Base-by-base conservation (phyloP, 148 eudicot genomes). In the Chenopodium suecicum region DNA sequence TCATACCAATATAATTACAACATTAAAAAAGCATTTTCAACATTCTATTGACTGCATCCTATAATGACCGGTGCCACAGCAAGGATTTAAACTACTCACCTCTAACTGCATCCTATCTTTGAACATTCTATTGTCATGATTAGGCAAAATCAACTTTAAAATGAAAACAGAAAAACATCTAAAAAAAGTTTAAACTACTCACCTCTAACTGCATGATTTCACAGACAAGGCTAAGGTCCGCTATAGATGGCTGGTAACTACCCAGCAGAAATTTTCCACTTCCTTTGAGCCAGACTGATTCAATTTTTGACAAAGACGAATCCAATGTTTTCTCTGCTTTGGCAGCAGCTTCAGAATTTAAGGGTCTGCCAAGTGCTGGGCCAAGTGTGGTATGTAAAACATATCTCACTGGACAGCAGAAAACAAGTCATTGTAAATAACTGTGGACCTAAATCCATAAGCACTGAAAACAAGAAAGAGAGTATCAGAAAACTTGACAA, bases 141-240 rank as follows among this genome's bases (percentile, higher is more conserved):
- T 19, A 64, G 64, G 58, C 41, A 65, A 23, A 78, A 56, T 14
- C 62, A 4, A 17, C 4, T 0, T 12, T 17, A 37, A 72, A n/a
- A 20, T 44, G 31, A 14, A 72, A n/a, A 46, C 27, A 4, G n/a
- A 25, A 44, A 22, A 72, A 72, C 56, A n/a, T 22, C 1, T 4
- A 41, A 20, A 25, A 66, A 72, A 32, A 67, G 65, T 29, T 31
- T 37, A 46, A 74, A 58, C 20, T 75, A 22, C 77, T 87, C 80
- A 93, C 98, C 98, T 95, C 94, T 64, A 95, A 90, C 78, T 92
- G 96, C 98, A 93, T 92, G 80, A 95, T 84, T 88, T 93, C 97
- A 82, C 96, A 93, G 70, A 88, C 94, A 72, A 95, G 90, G 83
- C 90, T 87, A 76, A 95, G 90, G 86, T 95, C 97, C 58, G 96